These are phyloP conservation scores for Xylaria telfairii DNA, from an alignment of 495 filamentous ascomycete species.

Conservation along the genomic window DNA sequence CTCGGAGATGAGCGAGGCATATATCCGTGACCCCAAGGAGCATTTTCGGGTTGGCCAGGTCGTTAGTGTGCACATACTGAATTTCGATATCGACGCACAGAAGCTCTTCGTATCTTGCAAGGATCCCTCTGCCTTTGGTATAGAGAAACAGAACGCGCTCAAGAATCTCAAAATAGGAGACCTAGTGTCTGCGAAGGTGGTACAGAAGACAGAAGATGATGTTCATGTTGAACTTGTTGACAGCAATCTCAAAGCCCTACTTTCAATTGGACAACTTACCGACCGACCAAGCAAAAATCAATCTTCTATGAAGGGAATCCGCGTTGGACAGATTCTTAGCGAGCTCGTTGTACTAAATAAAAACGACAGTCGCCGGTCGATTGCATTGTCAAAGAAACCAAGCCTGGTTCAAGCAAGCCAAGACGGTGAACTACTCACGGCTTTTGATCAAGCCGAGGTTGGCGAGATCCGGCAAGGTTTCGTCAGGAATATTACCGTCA, in stretches of 20 bases:
- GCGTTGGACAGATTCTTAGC: constrained; percentile 77
- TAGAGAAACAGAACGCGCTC: constrained; percentile 76
- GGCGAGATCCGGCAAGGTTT: constrained; percentile 78
- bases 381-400: constrained; percentile 79
- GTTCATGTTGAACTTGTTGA: constrained; percentile 76
- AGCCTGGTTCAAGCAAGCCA: constrained; percentile 77
- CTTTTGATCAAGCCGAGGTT: constrained; percentile 72
- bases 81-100: constrained; percentile 71
- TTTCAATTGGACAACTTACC: constrained; percentile 77
- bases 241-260: constrained; percentile 72
- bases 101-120: constrained; percentile 92
- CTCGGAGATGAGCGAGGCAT: constrained; percentile 96
- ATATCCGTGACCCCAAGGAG: constrained; percentile 83
- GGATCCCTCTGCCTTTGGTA: constrained; percentile 76
- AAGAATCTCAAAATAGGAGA: constrained; percentile 72
- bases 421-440: constrained; percentile 65
- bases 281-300: constrained; percentile 79
- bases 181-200: constrained; percentile 76
- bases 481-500: constrained; percentile 78
- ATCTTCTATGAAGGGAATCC: constrained; percentile 75
- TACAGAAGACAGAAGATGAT: constrained; percentile 83
- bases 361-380: constrained; percentile 70
- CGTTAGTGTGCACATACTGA: constrained; percentile 82
- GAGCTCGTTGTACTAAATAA: constrained; percentile 88
- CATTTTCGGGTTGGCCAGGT: constrained; percentile 92